Base-by-base conservation (phyloP, 257 asterid species). In the Solanum etuberosum region DNA sequence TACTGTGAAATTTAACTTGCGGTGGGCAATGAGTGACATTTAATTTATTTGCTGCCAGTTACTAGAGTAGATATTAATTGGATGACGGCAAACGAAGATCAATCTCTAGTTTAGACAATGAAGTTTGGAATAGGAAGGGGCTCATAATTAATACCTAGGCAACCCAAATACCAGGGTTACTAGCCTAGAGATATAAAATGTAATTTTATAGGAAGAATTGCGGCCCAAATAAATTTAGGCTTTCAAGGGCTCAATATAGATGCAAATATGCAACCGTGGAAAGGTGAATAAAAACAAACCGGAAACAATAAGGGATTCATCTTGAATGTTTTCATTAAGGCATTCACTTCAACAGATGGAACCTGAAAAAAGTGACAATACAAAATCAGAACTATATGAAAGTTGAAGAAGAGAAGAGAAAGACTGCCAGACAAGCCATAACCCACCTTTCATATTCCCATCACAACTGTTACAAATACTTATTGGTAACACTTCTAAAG, bases 311-410 rank as follows among this genome's bases (percentile, higher is more conserved):
- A 87, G 68, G 99, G 99, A 92, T 92, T 97, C 99, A 97, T 94
- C 92, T 94, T 97, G 96, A 97, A 97, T 77, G 99, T 94, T 90
- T 92, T 93, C 99, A 97, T 97, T 93, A 97, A 90, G 70, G 98
- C 96, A 91, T 97, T 97, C 86, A 97, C 98, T 91, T 97, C 99
- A 86, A 95, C 99, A 71, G 98, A 95, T 81, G 99, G 99, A 89
- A 97, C 99, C 99, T 97, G 96, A 87, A 80, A 91, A 86, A 88
- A 82, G 48, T 89, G 73, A 25, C 32, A 72, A 67, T 76, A 87
- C 85, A 86, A 86, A 70, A 88, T 83, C 82, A 70, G 73, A 87
- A 84, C 74, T 23, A 35, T 20, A 77, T 61, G 25, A 68, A 83
- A 23, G 73, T 15, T 65, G 31, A 70, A 70, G 87, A 86, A 65